These are phyloP conservation scores for Yarrowia sp. DNA, from an alignment of 805 yeast species.

Conservation along the genomic window DNA sequence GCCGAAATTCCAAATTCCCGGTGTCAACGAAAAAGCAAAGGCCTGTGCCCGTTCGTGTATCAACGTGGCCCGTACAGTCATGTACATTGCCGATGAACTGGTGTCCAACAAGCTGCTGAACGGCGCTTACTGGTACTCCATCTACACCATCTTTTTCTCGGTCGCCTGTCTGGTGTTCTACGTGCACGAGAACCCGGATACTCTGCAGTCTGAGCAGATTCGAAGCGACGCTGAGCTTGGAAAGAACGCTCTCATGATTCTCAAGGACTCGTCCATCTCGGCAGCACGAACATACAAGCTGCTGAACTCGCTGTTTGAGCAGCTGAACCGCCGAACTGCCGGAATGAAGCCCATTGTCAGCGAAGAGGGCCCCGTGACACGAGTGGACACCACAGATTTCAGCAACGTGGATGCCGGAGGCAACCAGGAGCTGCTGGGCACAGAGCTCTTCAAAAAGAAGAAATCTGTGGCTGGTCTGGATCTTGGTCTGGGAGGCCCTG, in stretches of 20 bases:
- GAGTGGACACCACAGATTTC: constrained; percentile 36
- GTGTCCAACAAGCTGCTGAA: constrained; percentile 70
- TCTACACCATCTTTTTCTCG: constrained; percentile 86
- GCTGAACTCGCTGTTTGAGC: constrained; percentile 64
- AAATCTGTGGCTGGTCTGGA: constrained; percentile 15
- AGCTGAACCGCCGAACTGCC: constrained; percentile 45
- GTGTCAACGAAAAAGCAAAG: constrained; percentile 62
- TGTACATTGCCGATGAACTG: constrained; percentile 81
- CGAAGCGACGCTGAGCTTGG: constrained; percentile 83
- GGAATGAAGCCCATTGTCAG: constrained; percentile 28
- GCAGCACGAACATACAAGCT: constrained; percentile 82
- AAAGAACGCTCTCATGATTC: constrained; percentile 68
- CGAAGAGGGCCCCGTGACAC: constrained; percentile 16
- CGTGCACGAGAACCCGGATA: constrained; percentile 60
- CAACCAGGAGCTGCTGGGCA: constrained; percentile 19
- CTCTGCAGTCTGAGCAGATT: constrained; percentile 52
- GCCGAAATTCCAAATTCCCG: constrained; percentile 54
- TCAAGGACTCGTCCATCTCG: constrained; percentile 77
- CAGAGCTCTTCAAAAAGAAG: constrained; percentile 16
- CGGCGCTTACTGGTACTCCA: constrained; percentile 92
- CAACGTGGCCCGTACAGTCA: constrained; percentile 81
- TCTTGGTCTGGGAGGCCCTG: constrained; percentile 2
- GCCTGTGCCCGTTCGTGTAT: constrained; percentile 84
- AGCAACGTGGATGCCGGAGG: constrained; percentile 32
- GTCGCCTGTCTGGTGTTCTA: constrained; percentile 86